phyloP scores from a whole-genome alignment of 805 yeast species.

The Suhomyces pyralidae region DNA sequence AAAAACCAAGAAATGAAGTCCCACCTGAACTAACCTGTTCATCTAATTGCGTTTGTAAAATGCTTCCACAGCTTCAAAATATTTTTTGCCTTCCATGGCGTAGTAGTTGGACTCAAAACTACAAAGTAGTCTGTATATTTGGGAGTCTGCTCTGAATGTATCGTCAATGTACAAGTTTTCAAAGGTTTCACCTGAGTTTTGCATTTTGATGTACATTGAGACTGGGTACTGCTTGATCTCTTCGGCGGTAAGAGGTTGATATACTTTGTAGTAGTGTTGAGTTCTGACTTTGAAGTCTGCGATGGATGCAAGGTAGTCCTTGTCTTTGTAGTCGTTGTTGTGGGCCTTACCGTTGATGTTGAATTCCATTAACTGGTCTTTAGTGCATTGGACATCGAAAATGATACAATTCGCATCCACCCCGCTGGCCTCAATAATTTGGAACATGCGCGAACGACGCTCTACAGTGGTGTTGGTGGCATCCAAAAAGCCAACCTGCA shows the following conservation, averaged over 20 bases:
- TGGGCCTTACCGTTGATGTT: slow-evolving; percentile 64
- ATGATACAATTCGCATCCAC: slow-evolving; percentile 46
- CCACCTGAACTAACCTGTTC: background rate
- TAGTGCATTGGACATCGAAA: slow-evolving; percentile 59
- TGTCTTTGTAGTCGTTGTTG: slow-evolving; percentile 57
- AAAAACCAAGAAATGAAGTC: background rate
- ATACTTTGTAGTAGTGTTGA: slow-evolving; percentile 43
- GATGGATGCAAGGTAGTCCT: slow-evolving; percentile 51
- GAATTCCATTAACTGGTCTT: slow-evolving; percentile 48
- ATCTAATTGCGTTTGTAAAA: slow-evolving; percentile 14
- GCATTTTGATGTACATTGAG: slow-evolving; percentile 21
- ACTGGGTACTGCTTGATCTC: slow-evolving; percentile 22
- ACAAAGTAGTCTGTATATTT: slow-evolving; percentile 6
- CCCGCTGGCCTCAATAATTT: slow-evolving; percentile 16
- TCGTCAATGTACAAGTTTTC: slow-evolving; percentile 16
- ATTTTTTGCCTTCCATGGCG: slow-evolving; percentile 20
- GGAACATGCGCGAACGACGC: slow-evolving; percentile 32
- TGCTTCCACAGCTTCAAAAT: slow-evolving; percentile 24
- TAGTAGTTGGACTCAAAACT: slow-evolving; percentile 17
- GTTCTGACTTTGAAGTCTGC: slow-evolving; percentile 59
- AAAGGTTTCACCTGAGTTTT: slow-evolving; percentile 27
- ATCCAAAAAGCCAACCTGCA: slow-evolving; percentile 39
- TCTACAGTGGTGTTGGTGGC: slow-evolving; percentile 41
- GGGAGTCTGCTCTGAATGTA: slow-evolving; percentile 13
- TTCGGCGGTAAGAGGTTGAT: slow-evolving; percentile 26